Evolutionary conservation across 2,329 filamentous ascomycete species (phyloP).

Genomic region (Boeremia exigua): DNA sequence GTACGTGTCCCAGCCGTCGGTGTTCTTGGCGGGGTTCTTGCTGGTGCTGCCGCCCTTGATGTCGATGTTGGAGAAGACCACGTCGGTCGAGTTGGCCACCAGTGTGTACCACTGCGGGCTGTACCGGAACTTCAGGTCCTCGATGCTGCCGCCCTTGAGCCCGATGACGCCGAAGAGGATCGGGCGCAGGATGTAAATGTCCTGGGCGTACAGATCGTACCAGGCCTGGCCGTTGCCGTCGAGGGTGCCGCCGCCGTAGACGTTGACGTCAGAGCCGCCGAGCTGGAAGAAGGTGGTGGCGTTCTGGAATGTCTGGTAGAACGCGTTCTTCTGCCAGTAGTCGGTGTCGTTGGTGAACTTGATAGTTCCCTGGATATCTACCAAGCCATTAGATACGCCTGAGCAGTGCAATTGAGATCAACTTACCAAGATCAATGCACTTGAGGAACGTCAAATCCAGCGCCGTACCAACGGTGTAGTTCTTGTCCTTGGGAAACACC

Average conservation of each 20-base stretch:
- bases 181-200: constrained; percentile 65
- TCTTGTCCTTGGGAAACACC: constrained; percentile 61
- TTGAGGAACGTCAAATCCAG: constrained; percentile 70
- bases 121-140: constrained; percentile 66
- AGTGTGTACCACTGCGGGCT: constrained; percentile 69
- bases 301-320: constrained; percentile 71
- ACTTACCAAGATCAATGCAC: constrained; percentile 65
- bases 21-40: constrained; percentile 66
- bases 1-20: constrained; percentile 69
- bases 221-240: constrained; percentile 70
- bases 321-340: constrained; percentile 71
- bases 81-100: constrained; percentile 68
- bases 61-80: constrained; percentile 68
- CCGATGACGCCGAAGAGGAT: constrained; percentile 65
- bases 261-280: constrained; percentile 69
- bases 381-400: constrained; percentile 18
- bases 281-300: constrained; percentile 71
- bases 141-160: constrained; percentile 63
- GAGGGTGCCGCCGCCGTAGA: constrained; percentile 69
- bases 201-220: constrained; percentile 67
- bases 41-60: constrained; percentile 63
- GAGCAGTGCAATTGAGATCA: not conserved
- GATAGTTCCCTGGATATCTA: constrained; percentile 65
- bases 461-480: constrained; percentile 68
- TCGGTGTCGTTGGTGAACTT: constrained; percentile 70